Evolutionary conservation across 78 protist genomes (phyloP), one percentile per base, ranked within the genome.

Genomic region (Dictyostelium brefeldianum): DNA sequence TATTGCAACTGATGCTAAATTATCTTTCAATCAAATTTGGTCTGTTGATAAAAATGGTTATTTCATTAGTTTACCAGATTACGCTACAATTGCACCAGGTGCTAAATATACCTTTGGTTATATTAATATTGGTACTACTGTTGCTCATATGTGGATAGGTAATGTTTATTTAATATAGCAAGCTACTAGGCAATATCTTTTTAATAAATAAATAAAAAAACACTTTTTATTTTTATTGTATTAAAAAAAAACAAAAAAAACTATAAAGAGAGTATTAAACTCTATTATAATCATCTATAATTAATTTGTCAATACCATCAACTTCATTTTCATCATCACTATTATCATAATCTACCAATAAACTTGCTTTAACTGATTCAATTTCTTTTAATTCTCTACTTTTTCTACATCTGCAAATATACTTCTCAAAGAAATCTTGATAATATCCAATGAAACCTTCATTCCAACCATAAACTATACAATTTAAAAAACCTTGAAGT

Each of bases 401-500:
- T 36, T 84, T 84, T 53, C 92, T 71, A 29, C 92, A 84, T 22
- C 83, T 74, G 29, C 64, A 84, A 14, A 84, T 27, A 51, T 84
- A 65, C 43, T 74, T 71, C 41, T 84, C 92, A 74, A 84, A 74
- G 41, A 84, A 84, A 18, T 84, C 81, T 5, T 59, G 31, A 59
- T 84, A 84, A 18, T 84, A 57, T 6, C 18, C 22, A 27, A 74
- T 74, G n/a, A 84, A 84, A 0, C 92, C 92, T 59, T 84, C 92
- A 47, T 84, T 84, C 2, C 41, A 17, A 15, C 92, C 92, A 84
- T 84, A 84, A 15, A 84, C 92, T 57, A 84, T 78, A 62, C 81
- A 84, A 75, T 84, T 84, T 22, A 84, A 25, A 70, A 84, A 84
- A 75, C 95, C 95, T 53, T 90, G 95, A 11, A 83, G 85, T n/a